A percentile compares a stretch with the other conserved stretches of the same genome.
These are phyloP conservation scores for Aspergillus steynii DNA, from an alignment of 495 filamentous ascomycete species.

Conservation along the genomic window DNA sequence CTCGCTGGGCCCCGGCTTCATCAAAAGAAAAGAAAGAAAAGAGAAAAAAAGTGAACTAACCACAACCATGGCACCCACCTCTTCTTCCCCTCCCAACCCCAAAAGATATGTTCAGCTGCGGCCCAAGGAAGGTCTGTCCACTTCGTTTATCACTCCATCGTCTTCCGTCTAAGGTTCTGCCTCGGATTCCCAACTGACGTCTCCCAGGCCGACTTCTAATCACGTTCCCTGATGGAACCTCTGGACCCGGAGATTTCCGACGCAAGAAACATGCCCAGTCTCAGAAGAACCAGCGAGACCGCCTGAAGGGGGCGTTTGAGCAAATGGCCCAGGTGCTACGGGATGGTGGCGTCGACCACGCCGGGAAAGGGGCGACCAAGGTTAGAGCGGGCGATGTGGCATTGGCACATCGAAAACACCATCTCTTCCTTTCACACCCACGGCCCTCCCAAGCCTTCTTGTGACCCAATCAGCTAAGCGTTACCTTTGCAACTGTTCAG, in stretches of 20 bases:
- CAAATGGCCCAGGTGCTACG: constrained; percentile 18
- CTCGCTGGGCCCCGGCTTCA: background rate
- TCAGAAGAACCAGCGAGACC: constrained; percentile 20
- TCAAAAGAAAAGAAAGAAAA: background rate
- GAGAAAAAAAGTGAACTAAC: background rate
- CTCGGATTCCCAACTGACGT: background rate
- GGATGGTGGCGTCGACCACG: constrained; percentile 10
- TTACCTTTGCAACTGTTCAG: background rate
- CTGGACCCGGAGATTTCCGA: constrained; percentile 12
- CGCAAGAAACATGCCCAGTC: constrained; percentile 18
- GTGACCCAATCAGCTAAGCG: background rate
- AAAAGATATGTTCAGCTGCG: constrained; percentile 2
- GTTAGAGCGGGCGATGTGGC: constrained; percentile 4
- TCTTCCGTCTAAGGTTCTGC: background rate
- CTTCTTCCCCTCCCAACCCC: background rate
- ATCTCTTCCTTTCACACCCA: constrained; percentile 9
- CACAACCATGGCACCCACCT: background rate
- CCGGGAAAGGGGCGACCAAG: constrained; percentile 16
- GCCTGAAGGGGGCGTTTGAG: constrained; percentile 19
- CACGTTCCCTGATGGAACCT: background rate
- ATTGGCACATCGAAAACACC: background rate
- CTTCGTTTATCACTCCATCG: background rate
- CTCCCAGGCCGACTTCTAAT: constrained; percentile 2
- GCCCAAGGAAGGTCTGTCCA: constrained; percentile 5
- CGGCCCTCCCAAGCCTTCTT: background rate